Evolutionary conservation across 441 rosid genomes (phyloP).

Genomic region (Populus hybrid): DNA sequence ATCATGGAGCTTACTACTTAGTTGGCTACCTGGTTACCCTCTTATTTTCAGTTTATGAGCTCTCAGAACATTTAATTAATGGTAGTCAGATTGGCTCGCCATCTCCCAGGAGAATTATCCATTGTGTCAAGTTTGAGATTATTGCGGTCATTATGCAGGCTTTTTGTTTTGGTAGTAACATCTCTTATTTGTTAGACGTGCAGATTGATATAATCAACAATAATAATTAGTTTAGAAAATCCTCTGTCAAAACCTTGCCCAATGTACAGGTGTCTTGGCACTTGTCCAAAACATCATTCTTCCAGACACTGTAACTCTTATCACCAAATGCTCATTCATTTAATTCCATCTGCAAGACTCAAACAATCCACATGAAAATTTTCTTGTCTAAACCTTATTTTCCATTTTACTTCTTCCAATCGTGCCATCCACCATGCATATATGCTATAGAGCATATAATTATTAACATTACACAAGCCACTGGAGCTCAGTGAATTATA

Average conservation of each 20-base stretch:
- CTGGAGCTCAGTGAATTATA: too few species aligned
- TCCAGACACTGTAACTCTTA: too few species aligned
- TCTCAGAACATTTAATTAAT: neutral
- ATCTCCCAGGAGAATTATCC: neutral
- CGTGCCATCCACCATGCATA: too few species aligned
- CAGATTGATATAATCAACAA: neutral
- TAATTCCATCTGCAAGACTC: too few species aligned
- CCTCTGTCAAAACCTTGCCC: neutral
- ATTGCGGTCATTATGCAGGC: neutral
- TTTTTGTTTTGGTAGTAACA: neutral
- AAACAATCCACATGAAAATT: too few species aligned
- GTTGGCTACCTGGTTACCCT: conserved; percentile 9
- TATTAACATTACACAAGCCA: too few species aligned
- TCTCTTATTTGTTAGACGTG: neutral
- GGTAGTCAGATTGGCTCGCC: conserved; percentile 2
- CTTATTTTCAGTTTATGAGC: neutral
- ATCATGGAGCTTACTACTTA: conserved; percentile 89
- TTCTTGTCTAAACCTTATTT: too few species aligned
- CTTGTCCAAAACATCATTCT: too few species aligned
- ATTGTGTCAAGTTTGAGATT: neutral
- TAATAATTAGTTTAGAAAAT: neutral
- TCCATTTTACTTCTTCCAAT: too few species aligned
- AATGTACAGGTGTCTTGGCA: neutral
- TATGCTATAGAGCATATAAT: too few species aligned
- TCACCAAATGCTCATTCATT: too few species aligned